These are phyloP conservation scores for Aphanomyces invadans DNA, from an alignment of 352 stramenopile species.

Conservation along the genomic window DNA sequence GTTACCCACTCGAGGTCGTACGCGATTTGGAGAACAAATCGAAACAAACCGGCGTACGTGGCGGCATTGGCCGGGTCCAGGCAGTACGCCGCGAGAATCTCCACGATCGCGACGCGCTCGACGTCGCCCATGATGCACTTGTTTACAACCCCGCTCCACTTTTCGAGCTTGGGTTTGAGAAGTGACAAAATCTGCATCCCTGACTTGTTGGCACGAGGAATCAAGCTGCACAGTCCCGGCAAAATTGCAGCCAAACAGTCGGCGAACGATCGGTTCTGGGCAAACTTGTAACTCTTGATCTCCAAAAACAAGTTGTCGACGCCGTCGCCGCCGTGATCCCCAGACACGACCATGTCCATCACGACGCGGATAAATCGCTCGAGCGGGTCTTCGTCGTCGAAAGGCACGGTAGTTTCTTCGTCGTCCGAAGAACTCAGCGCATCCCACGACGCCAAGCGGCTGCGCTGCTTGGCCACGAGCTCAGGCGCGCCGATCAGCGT, in stretches of 20 bases:
- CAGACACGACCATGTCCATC: conserved; percentile 70
- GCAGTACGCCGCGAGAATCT: conserved; percentile 54
- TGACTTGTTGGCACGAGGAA: conserved; percentile 41
- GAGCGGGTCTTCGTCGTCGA: conserved; percentile 41
- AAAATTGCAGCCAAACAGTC: conserved; percentile 74
- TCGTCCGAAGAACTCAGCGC: conserved; percentile 69
- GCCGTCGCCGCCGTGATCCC: conserved; percentile 61
- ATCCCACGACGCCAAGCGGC: conserved; percentile 71
- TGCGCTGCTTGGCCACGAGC: conserved; percentile 45
- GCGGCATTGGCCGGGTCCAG: conserved; percentile 37
- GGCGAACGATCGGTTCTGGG: conserved; percentile 82
- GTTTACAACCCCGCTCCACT: conserved; percentile 87
- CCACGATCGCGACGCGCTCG: conserved; percentile 55
- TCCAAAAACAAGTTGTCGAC: conserved; percentile 89
- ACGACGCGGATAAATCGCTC: conserved; percentile 61
- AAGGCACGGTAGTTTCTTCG: conserved; percentile 47
- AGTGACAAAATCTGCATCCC: conserved; percentile 62
- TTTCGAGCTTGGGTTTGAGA: conserved; percentile 79
- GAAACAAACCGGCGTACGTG: conserved; percentile 76
- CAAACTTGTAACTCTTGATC: conserved; percentile 92
- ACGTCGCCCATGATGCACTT: conserved; percentile 81
- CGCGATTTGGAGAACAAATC: conserved; percentile 90
- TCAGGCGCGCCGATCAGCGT: conserved; percentile 57
- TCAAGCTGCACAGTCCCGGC: conserved; percentile 55
- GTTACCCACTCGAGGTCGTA: conserved; percentile 90